phyloP scores from a whole-genome alignment of 495 filamentous ascomycete species.

The Apiosordaria backusii region DNA sequence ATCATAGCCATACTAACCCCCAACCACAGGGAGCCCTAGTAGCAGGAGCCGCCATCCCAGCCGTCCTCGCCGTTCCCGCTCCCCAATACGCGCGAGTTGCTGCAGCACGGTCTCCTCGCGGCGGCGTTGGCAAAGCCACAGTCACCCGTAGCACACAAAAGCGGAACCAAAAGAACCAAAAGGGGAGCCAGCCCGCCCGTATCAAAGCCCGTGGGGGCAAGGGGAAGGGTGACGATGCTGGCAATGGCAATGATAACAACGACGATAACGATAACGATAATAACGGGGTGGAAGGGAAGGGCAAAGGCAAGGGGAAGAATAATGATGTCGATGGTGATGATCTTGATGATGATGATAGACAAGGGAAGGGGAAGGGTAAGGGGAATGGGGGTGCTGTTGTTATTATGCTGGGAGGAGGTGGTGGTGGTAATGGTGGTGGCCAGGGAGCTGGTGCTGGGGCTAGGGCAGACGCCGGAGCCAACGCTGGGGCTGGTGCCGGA shows the following conservation, averaged over 20 bases:
- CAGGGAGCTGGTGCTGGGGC: background rate
- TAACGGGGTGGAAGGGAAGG: too few relatives aligned
- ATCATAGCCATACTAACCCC: background rate
- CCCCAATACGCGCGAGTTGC: background rate
- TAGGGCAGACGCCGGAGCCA: background rate
- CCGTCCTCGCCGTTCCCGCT: background rate
- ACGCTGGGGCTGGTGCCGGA: background rate
- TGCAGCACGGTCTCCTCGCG: background rate
- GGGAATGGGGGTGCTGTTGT: background rate
- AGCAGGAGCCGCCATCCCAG: background rate
- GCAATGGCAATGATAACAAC: background rate
- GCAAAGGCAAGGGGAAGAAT: background rate
- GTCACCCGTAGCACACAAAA: background rate
- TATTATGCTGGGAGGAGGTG: background rate
- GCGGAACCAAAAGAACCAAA: background rate
- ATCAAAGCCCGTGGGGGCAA: background rate
- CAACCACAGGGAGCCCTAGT: background rate
- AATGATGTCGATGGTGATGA: background rate
- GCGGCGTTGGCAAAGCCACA: background rate
- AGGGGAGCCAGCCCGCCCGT: background rate
- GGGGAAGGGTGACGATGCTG: background rate
- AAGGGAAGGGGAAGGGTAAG: background rate
- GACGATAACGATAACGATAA: background rate
- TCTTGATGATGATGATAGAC: background rate
- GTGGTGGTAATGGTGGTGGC: slow-evolving; percentile 1